Evolutionary conservation across 2,329 filamentous ascomycete genomes (phyloP).

Genomic region (Seiridium unicorne): DNA sequence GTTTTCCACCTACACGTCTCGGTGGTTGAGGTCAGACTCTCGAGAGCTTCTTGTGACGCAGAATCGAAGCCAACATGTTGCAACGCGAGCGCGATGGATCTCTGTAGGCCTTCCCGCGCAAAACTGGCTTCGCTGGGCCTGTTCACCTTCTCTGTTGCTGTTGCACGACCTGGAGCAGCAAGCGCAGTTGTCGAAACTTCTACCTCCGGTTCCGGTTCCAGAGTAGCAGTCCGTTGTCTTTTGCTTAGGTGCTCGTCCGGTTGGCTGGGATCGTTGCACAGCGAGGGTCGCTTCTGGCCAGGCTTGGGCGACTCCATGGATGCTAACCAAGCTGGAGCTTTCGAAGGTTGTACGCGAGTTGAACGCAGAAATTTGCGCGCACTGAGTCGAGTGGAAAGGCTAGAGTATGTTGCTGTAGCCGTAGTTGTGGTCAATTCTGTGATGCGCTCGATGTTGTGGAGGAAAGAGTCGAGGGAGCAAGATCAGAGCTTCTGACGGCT

Average conservation of each 20-base stretch:
- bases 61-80: conserved; percentile 58
- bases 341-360: no score
- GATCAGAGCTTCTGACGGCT: no score
- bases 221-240: conserved; percentile 21
- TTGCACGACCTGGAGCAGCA: neutral
- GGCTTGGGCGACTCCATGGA: conserved; percentile 4
- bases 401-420: no score
- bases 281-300: conserved; percentile 21
- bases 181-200: neutral
- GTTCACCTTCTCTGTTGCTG: conserved; percentile 13
- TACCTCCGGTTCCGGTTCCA: conserved; percentile 13
- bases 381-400: no score
- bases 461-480: no score
- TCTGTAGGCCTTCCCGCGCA: conserved; percentile 44
- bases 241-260: conserved; percentile 15
- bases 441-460: no score
- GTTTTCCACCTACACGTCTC: conserved; percentile 51
- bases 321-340: neutral
- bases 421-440: no score
- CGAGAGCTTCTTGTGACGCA: conserved; percentile 54
- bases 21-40: conserved; percentile 53
- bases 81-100: conserved; percentile 55
- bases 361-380: no score
- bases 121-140: conserved; percentile 28
- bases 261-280: conserved; percentile 13